Base-by-base conservation (phyloP, 352 stramenopile genomes). In the Pythium volutum region DNA sequence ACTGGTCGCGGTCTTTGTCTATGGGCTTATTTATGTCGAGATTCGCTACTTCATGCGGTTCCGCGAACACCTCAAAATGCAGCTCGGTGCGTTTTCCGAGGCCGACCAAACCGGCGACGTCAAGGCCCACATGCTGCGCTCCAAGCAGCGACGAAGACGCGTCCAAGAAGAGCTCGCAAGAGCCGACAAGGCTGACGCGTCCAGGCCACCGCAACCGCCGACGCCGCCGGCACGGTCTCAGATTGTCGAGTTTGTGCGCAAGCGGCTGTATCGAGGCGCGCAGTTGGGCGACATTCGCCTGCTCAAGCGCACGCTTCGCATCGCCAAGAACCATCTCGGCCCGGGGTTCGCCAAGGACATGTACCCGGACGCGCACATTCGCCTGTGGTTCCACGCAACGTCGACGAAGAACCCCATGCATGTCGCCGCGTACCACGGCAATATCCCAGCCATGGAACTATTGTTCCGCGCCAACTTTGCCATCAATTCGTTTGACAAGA, bases 361-460 rank as follows among this genome's bases (percentile, higher is more conserved):
- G 58, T 95, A 91, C 51, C 72, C 75, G 2, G 83, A 91, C 38
- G 76, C 83, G 12, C 70, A 74, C 31, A 79, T 95, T 55, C 67
- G 81, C 46, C 74, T 89, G 20, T 70, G 79, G 46, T 79, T 88
- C n/a, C 89, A 89, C 59, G 73, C 77, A n/a, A 76, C 81, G 26
- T 84, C 83, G 20, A 86, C 77, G 61, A 94, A 94, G 63, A 92
- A 94, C 49, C 85, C 85, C 25, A 83, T 94, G 78, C 85, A 94
- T 29, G 80, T 94, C 6, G 85, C 85, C 1, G 85, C 85, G 16
- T 90, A 89, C 54, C 79, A 88, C 52, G 83, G 83, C 43, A 91
- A 88, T 51, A 84, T 91, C n/a, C 68, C 71, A 5, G 83, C 85
- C 16, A 77, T 94, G 69, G 72, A 89, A 29, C 46, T 91, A 36